phyloP scores from a whole-genome alignment of 2,329 filamentous ascomycete genomes.

The Aspergillus unguis region DNA sequence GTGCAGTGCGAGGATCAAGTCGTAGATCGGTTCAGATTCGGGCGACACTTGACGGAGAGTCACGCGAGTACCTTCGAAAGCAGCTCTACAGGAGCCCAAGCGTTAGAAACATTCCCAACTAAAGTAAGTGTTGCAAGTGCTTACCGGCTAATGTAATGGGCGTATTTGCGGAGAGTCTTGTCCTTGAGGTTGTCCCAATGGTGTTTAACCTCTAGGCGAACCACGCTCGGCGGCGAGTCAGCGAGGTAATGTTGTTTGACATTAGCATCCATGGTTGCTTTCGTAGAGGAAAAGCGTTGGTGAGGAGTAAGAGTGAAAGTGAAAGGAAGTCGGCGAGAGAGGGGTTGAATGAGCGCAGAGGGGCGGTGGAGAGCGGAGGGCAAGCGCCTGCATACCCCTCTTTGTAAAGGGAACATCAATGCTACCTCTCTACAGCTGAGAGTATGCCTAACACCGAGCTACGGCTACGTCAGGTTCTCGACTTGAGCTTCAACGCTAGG shows the following conservation, averaged over 20 bases:
- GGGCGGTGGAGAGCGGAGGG: conserved; percentile 18
- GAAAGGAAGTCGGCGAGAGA: conserved; percentile 14
- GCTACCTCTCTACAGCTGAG: conserved; percentile 9
- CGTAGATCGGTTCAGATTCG: conserved; percentile 76
- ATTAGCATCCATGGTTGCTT: conserved; percentile 38
- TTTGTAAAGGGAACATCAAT: conserved; percentile 20
- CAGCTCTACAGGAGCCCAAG: conserved; percentile 55
- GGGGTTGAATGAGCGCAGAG: conserved; percentile 19
- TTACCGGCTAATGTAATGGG: conserved; percentile 80
- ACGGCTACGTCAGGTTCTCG: conserved; percentile 10
- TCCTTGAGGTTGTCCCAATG: conserved; percentile 70
- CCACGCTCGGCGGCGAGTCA: conserved; percentile 83
- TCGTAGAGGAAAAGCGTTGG: conserved; percentile 11
- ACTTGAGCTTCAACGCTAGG: not conserved
- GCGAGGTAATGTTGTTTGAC: conserved; percentile 70
- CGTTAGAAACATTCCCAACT: not conserved
- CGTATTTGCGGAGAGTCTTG: conserved; percentile 75
- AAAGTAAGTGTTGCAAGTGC: conserved; percentile 19
- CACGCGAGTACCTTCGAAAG: conserved; percentile 72
- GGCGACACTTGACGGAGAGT: conserved; percentile 78
- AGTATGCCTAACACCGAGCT: not conserved
- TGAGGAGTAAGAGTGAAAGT: conserved; percentile 19
- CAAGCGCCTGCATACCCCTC: conserved; percentile 21
- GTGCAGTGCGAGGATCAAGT: conserved; percentile 73
- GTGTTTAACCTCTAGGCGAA: conserved; percentile 83